These are phyloP conservation scores for Scutellaria barbata DNA, from an alignment of 257 asterid genomes.

Conservation along the genomic window DNA sequence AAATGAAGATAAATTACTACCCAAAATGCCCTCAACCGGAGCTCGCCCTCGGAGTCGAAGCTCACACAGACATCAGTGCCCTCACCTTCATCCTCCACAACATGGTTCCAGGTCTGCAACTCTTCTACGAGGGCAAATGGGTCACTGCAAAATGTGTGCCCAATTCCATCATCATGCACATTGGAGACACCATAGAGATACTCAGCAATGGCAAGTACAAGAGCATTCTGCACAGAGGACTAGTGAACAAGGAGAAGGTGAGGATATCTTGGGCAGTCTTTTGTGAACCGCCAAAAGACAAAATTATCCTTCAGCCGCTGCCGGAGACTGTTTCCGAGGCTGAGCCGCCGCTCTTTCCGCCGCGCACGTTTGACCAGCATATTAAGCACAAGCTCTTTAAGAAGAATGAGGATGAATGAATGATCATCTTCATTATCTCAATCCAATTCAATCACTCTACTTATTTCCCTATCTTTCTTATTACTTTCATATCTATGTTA, in stretches of 20 bases:
- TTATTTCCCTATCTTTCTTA: no score
- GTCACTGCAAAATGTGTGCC: constrained; percentile 92
- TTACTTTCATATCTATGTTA: no score
- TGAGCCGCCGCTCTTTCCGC: constrained; percentile 64
- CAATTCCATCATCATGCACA: constrained; percentile 79
- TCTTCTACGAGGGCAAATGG: constrained; percentile 78
- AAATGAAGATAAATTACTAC: constrained; percentile 85
- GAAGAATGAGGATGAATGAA: constrained; percentile 42
- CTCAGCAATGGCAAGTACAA: constrained; percentile 84
- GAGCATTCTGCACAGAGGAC: constrained; percentile 81
- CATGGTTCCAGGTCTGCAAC: constrained; percentile 92
- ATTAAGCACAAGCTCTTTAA: constrained; percentile 67
- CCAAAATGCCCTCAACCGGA: constrained; percentile 97
- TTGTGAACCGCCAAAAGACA: constrained; percentile 88
- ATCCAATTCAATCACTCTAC: no score
- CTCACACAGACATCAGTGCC: constrained; percentile 88
- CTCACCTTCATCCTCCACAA: constrained; percentile 96
- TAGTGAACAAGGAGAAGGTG: constrained; percentile 79
- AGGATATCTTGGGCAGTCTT: constrained; percentile 92
- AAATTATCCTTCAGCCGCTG: constrained; percentile 66
- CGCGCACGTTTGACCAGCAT: constrained; percentile 82
- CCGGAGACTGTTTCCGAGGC: constrained; percentile 70
- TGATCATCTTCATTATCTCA: no score
- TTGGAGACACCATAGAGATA: constrained; percentile 88
- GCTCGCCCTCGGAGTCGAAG: constrained; percentile 90